Evolutionary conservation across 176 grass and related monocot genomes (phyloP).

Genomic region (Themeda triandra): DNA sequence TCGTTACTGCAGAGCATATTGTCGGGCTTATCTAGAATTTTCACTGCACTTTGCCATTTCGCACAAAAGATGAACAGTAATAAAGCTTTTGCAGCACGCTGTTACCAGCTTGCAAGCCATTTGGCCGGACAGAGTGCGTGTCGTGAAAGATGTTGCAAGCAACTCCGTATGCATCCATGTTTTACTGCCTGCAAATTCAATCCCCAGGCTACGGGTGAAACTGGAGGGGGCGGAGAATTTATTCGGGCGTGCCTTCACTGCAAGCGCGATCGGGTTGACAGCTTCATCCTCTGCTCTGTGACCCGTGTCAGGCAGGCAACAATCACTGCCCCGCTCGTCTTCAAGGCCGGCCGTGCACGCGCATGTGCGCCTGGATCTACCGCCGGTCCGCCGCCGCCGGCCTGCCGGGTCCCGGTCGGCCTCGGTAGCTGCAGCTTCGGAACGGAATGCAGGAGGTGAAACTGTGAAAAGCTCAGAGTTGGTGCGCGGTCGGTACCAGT

Average conservation of each 20-base stretch:
- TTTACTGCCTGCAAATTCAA: no score
- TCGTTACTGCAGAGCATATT: no score
- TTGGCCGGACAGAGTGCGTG: no score
- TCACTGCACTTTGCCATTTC: no score
- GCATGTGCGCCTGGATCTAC: slow-evolving; percentile 27
- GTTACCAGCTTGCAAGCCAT: no score
- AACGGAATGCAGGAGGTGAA: not conserved
- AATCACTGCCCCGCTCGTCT: slow-evolving; percentile 1
- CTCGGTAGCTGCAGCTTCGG: no score
- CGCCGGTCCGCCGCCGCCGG: not conserved
- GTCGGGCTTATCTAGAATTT: no score
- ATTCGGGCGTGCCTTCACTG: not conserved
- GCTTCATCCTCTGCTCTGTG: not conserved
- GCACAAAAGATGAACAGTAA: no score
- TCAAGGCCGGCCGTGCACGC: not conserved
- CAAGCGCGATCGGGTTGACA: not conserved
- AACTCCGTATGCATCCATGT: no score
- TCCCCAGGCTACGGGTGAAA: not conserved
- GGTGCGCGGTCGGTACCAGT: no score
- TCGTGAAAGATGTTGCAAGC: no score
- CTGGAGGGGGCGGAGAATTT: not conserved
- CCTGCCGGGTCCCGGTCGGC: not conserved
- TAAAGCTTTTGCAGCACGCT: no score
- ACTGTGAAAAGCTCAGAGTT: not conserved
- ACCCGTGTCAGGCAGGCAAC: slow-evolving; percentile 9